Base-by-base conservation (phyloP, 1,139 yeast genomes). In the Geotrichum phurueaensis region DNA sequence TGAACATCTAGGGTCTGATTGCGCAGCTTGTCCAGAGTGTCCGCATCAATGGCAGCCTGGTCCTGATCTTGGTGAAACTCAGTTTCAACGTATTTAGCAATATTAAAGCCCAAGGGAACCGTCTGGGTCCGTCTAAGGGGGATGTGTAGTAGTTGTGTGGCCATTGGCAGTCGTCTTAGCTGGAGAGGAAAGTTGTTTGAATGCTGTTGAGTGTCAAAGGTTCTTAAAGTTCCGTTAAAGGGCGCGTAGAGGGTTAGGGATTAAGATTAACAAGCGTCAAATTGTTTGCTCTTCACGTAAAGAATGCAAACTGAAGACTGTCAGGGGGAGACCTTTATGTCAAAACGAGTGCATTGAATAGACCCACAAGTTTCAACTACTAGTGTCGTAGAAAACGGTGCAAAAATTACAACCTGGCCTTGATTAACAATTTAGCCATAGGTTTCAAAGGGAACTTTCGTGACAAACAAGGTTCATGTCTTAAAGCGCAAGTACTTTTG, bases 11-110 rank as follows among this genome's bases (percentile, higher is more conserved):
- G 65, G 5, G 73, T 71, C 56, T 68, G 68, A 23, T 72, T 71
- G 58, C 86, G 72, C 29, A 80, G 67, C 0, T 66, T 66, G 54
- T 76, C 76, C 12, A 86, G 71, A 45, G 73, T 72, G 1, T 70
- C 69, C 36, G 87, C 73, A 69, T 87, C 95, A 2, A 71, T 68
- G 25, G 78, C 78, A 68, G 86, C 87, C 9, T 77, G 76, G 2
- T 83, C 76, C 0, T 89, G 79, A 1, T 88, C 78, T 71, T 89
- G 96, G 70, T 82, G 85, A 67, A 82, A 87, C 61, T 86, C 87
- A 29, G 74, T 70, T 56, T 82, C 78, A 48, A 89, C 87, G 45
- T 84, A 74, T 15, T 76, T 73, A 2, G 78, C 70, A 20, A 89
- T 72, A n/a, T 75, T 78, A 0, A 70, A 68, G 1, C 79, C 79